Conservation (phyloP, 2,329 filamentous ascomycete genomes). For the Ceratocystis eucalypticola region DNA sequence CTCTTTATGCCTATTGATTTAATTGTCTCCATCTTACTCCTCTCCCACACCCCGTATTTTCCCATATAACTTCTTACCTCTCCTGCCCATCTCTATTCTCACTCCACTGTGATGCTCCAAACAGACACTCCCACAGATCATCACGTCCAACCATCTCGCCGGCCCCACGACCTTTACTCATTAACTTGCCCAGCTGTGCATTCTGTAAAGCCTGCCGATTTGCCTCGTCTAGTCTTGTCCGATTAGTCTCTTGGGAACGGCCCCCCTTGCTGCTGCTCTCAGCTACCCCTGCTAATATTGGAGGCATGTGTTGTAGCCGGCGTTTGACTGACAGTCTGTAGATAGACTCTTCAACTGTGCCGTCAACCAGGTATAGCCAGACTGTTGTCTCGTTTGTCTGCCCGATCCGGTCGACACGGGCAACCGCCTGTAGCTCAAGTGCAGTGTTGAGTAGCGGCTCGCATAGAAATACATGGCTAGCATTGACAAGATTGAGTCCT, state of each 20-base stretch:
- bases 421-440: constrained; percentile 87
- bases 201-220: neutral
- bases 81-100: neutral
- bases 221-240: neutral
- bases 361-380: constrained; percentile 86
- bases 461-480: constrained; percentile 86
- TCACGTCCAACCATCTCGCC: neutral
- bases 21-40: neutral
- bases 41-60: neutral
- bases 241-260: too few species aligned
- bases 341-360: constrained; percentile 84
- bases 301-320: constrained; percentile 60
- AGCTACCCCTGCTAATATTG: too few species aligned
- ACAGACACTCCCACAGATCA: neutral
- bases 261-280: constrained; percentile 25
- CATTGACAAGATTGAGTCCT: constrained; percentile 82
- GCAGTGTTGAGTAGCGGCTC: constrained; percentile 90
- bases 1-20: neutral
- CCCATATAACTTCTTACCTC: neutral
- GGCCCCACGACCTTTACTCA: neutral
- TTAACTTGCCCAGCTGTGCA: neutral
- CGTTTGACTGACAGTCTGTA: constrained; percentile 73
- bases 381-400: constrained; percentile 80
- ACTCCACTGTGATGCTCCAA: neutral
- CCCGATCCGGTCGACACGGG: constrained; percentile 86